These are phyloP conservation scores for Bromus sterilis DNA, from an alignment of 176 grass and related monocot genomes.

Conservation along the genomic window DNA sequence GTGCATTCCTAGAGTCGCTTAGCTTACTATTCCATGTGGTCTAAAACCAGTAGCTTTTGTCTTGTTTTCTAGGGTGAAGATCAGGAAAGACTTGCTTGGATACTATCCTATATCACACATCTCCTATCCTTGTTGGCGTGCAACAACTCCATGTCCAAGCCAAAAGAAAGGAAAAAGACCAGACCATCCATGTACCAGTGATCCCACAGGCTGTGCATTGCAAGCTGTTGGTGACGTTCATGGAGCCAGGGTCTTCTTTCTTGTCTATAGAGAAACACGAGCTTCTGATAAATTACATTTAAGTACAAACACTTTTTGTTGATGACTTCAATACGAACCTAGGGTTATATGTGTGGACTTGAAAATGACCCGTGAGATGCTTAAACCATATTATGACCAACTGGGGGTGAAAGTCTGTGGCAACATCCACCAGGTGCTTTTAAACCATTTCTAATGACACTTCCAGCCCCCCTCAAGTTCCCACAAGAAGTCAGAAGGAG, in stretches of 20 bases:
- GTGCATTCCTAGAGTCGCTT: background rate
- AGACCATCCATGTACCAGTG: background rate
- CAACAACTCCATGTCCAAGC: conserved; percentile 15
- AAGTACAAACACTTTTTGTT: conserved; percentile 77
- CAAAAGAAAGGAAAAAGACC: conserved; percentile 7
- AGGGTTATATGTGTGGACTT: conserved; percentile 68
- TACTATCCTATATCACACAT: conserved; percentile 82
- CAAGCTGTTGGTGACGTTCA: conserved; percentile 50
- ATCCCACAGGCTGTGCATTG: conserved; percentile 48
- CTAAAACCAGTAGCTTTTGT: conserved; percentile 12
- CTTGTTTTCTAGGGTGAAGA: conserved; percentile 44
- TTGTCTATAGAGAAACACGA: conserved; percentile 64
- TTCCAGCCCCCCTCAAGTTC: conserved; percentile 63
- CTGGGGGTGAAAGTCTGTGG: conserved; percentile 60
- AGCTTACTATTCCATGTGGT: background rate
- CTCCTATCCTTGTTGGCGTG: conserved; percentile 52
- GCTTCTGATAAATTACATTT: conserved; percentile 81
- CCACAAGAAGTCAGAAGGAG: conserved; percentile 23
- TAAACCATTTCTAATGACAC: conserved; percentile 21
- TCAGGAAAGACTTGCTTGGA: conserved; percentile 59
- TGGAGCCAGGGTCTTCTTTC: conserved; percentile 30
- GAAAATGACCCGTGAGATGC: conserved; percentile 49
- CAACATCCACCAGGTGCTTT: background rate
- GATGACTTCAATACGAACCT: conserved; percentile 61
- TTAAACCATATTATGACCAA: conserved; percentile 77